These are phyloP conservation scores for Kalanchoe fedtschenkoi DNA, from an alignment of 164 flowering plant genomes.

Conservation along the genomic window DNA sequence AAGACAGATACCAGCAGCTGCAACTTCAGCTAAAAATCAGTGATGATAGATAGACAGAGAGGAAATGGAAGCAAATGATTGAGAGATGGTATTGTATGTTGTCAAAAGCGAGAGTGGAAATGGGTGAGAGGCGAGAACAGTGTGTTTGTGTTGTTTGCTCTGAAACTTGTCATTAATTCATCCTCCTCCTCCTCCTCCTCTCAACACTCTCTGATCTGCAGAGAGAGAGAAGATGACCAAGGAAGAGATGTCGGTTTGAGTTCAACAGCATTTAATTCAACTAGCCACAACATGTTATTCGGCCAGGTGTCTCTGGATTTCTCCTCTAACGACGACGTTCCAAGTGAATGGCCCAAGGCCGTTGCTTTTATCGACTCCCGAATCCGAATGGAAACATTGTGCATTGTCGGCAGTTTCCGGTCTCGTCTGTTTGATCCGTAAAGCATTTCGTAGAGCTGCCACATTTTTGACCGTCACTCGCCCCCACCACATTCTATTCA, in stretches of 20 bases:
- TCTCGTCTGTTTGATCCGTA: no score
- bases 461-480: no score
- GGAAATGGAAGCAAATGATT: background rate
- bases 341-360: background rate
- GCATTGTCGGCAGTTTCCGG: constrained; percentile 3
- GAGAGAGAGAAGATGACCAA: no score
- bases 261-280: background rate
- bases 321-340: background rate
- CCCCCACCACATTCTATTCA: no score
- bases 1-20: background rate
- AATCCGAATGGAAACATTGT: background rate
- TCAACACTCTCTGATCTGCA: background rate
- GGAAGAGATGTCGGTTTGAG: background rate
- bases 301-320: background rate
- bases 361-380: background rate
- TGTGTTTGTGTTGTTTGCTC: background rate
- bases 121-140: background rate
- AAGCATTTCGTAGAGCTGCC: no score
- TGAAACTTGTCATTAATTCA: background rate
- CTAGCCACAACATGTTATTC: background rate
- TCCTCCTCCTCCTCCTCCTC: no score
- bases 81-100: background rate
- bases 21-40: no score
- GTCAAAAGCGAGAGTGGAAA: background rate
- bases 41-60: no score